A percentile compares a stretch with the other conserved stretches of the same genome.
Conservation (phyloP, 371 early-diverging fungal genomes). For the Haplosporangium sp. region DNA sequence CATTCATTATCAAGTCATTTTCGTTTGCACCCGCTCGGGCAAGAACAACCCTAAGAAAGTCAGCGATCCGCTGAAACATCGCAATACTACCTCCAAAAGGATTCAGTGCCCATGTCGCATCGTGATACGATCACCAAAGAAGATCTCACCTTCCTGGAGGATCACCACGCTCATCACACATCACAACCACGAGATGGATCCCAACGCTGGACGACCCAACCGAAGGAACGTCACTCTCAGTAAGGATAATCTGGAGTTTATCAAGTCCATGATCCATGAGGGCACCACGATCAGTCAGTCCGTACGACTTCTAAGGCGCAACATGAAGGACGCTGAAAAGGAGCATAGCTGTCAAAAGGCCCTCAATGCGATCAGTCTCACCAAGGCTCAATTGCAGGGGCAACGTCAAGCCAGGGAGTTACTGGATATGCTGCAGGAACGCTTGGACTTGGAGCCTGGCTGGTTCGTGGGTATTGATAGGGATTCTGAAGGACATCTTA, state of each 20-base stretch:
- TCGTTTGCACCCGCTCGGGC: not conserved
- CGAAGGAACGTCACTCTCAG: no score
- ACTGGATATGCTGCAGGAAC: not conserved
- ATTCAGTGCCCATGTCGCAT: not conserved
- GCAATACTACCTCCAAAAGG: not conserved
- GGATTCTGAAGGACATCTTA: conserved; percentile 6
- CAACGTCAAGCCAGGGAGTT: not conserved
- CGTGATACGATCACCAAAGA: not conserved
- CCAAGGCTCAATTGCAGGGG: no score
- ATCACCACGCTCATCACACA: not conserved
- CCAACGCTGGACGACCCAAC: not conserved
- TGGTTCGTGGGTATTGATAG: conserved; percentile 13
- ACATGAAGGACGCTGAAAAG: no score
- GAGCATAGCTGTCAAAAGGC: no score
- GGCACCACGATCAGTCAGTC: no score
- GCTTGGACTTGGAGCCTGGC: not conserved
- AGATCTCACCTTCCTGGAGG: not conserved
- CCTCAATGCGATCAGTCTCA: no score
- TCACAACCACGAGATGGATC: not conserved
- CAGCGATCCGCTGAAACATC: not conserved
- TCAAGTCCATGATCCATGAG: not conserved
- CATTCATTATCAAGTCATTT: not conserved
- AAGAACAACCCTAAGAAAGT: not conserved
- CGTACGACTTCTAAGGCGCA: no score
- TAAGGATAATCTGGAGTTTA: not conserved